Base-by-base conservation (phyloP, 2,329 filamentous ascomycete genomes). In the Xylaria sp. region DNA sequence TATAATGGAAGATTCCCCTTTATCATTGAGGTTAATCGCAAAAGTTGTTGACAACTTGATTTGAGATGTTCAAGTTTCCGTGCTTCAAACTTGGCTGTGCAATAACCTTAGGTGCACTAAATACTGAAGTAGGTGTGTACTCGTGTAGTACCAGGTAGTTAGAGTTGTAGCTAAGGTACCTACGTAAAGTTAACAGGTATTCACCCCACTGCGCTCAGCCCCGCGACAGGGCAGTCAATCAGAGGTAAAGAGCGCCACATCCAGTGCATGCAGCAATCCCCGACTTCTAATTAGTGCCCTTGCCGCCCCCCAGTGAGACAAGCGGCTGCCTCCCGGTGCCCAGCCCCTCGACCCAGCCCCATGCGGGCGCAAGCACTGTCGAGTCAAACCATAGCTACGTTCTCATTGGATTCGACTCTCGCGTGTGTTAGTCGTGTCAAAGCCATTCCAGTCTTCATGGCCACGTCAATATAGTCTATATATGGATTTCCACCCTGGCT, bases 311-410 rank as follows among this genome's bases (percentile, higher is more conserved):
- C n/a, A n/a, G n/a, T n/a, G n/a, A n/a, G 27, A 18, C 5, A 35
- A 23, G 9, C 32, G 63, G 63, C 16, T 50, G 53, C 50, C 48
- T 66, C 54, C 23, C 12, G 54, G 48, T 10, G 32, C 61, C 59
- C 68, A 70, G 65, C 65, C 71, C 63, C 72, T 70, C 60, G 50
- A 18, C 35, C 54, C 21, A 57, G 55, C 55, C 53, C 32, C 32
- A 57, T 57, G 65, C 57, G 50, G 58, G 51, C 29, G 60, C 66
- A 50, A 29, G 47, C 66, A 37, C 60, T 54, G 58, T 40, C 51
- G 40, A 65, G 25, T 60, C 21, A 42, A 47, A 40, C 53, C 40
- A 21, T 18, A n/a, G 16, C 40, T 18, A 44, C 54, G 53, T 68
- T 47, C 68, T 61, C 12, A 42, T 51, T 57, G 57, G 44, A 16